These are phyloP conservation scores for Peterozyma xylosa DNA, from an alignment of 805 yeast species.

Conservation along the genomic window DNA sequence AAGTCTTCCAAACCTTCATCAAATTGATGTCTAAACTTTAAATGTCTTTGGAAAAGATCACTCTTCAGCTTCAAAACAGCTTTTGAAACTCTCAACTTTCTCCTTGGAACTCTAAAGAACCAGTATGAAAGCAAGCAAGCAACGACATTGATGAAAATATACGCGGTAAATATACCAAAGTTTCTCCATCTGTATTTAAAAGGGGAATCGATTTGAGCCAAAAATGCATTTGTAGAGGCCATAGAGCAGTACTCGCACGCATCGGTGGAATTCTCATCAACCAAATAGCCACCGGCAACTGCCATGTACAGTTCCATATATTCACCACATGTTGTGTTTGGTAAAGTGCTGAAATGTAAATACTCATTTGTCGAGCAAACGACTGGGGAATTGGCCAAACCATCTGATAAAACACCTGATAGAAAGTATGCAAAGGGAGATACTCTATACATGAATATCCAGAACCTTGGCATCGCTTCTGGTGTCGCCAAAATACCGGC, in stretches of 20 bases:
- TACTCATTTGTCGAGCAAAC: constrained; percentile 41
- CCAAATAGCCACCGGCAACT: constrained; percentile 32
- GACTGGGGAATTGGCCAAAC: constrained; percentile 39
- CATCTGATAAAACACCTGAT: constrained; percentile 23
- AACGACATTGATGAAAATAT: constrained; percentile 36
- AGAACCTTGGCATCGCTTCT: constrained; percentile 26
- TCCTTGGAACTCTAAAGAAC: constrained; percentile 16
- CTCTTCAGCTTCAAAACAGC: background rate
- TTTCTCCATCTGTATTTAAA: constrained; percentile 59
- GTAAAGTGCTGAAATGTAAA: constrained; percentile 37
- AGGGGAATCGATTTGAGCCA: constrained; percentile 25
- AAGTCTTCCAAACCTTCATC: too few species aligned
- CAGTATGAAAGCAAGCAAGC: constrained; percentile 24
- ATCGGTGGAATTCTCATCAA: constrained; percentile 19
- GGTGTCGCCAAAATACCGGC: constrained; percentile 30
- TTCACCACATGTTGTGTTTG: constrained; percentile 38
- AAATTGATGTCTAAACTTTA: too few species aligned
- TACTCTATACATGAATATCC: constrained; percentile 50
- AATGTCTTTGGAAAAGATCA: too few species aligned
- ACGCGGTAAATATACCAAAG: constrained; percentile 40
- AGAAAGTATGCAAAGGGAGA: constrained; percentile 61
- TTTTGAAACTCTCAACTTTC: constrained; percentile 25
- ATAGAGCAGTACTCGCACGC: constrained; percentile 26
- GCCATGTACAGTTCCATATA: constrained; percentile 25
- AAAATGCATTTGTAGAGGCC: constrained; percentile 20